phyloP scores from a whole-genome alignment of 2,329 filamentous ascomycete species.

The Scedosporium aurantiacum region DNA sequence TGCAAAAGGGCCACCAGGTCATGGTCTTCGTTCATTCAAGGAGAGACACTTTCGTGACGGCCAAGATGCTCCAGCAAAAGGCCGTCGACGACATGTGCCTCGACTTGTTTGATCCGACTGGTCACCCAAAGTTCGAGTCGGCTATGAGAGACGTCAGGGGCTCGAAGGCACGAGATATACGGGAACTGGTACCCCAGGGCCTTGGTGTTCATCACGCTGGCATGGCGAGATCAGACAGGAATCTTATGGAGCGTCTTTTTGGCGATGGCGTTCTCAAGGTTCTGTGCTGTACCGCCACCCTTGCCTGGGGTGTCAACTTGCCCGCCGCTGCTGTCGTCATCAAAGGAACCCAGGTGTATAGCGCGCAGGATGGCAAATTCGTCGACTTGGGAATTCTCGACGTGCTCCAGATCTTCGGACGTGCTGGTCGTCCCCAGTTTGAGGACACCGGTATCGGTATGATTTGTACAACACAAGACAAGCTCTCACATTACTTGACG shows the following conservation, averaged over 20 bases:
- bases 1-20: slow-evolving; percentile 83
- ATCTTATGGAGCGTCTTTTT: slow-evolving; percentile 90
- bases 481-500: slow-evolving; percentile 78
- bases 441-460: slow-evolving; percentile 97
- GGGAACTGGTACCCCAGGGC: slow-evolving; percentile 81
- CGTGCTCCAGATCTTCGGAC: slow-evolving; percentile 95
- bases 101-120: slow-evolving; percentile 72
- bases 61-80: slow-evolving; percentile 75
- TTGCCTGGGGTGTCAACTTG: slow-evolving; percentile 98
- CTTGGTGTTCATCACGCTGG: slow-evolving; percentile 94
- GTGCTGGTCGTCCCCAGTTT: slow-evolving; percentile 93
- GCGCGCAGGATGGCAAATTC: slow-evolving; percentile 90
- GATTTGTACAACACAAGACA: slow-evolving; percentile 95
- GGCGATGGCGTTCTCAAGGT: slow-evolving; percentile 88
- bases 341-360: slow-evolving; percentile 96
- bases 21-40: slow-evolving; percentile 99
- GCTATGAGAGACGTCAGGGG: slow-evolving; percentile 77
- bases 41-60: slow-evolving; percentile 84
- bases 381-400: slow-evolving; percentile 93
- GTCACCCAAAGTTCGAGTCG: slow-evolving; percentile 68
- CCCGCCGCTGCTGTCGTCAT: slow-evolving; percentile 94
- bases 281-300: slow-evolving; percentile 92
- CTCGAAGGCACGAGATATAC: slow-evolving; percentile 74
- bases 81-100: slow-evolving; percentile 68
- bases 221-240: slow-evolving; percentile 88